A percentile compares a stretch with the other conserved stretches of the same genome.
These are phyloP conservation scores for Xanthoconium purpureum DNA, from an alignment of 768 basidiomycete species.

Conservation along the genomic window DNA sequence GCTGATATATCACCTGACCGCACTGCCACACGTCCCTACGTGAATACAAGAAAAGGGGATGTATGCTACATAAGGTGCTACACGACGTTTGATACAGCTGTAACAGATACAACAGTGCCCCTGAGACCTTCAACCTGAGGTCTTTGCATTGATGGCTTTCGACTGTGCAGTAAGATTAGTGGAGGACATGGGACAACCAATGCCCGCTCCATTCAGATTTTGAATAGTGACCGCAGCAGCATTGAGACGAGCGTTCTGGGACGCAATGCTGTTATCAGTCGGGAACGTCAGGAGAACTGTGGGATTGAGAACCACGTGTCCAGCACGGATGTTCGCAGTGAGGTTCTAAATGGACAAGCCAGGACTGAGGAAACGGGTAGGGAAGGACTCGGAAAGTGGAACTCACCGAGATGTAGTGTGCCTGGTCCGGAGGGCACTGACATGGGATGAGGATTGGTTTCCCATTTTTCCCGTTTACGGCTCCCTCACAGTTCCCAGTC, in stretches of 20 bases:
- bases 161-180: conserved; percentile 55
- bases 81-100: background rate
- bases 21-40: too few species aligned
- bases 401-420: conserved; percentile 25
- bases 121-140: conserved; percentile 4
- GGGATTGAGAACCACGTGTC: conserved; percentile 42
- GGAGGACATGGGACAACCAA: conserved; percentile 62
- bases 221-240: conserved; percentile 65
- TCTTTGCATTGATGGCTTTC: conserved; percentile 17
- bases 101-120: background rate
- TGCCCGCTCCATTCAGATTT: conserved; percentile 64
- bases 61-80: background rate
- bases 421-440: conserved; percentile 32
- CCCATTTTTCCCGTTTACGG: conserved; percentile 30
- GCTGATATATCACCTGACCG: conserved; percentile 26
- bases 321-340: conserved; percentile 40
- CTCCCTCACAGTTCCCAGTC: conserved; percentile 39
- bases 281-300: conserved; percentile 42
- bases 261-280: conserved; percentile 36
- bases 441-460: conserved; percentile 35
- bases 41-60: too few species aligned
- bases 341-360: conserved; percentile 26
- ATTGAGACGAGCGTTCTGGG: conserved; percentile 49
- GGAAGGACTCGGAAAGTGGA: background rate
- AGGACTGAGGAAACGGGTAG: background rate